Base-by-base conservation (phyloP, 768 basidiomycete species). In the Vishniacozyma victoriae region DNA sequence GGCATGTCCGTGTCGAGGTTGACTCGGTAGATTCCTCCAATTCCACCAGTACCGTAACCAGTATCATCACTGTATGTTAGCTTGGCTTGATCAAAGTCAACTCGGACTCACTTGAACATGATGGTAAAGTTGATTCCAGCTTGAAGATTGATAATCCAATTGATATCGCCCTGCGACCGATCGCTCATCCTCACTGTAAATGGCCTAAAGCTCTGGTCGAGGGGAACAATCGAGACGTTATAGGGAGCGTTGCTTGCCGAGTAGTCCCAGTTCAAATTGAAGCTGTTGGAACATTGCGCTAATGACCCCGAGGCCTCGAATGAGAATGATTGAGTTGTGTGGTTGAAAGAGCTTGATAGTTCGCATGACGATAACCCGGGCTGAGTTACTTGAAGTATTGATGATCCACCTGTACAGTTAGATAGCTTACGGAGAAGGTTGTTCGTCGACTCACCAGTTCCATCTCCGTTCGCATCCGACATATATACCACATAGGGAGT, bases 101-200 rank as follows among this genome's bases (percentile, higher is more conserved):
- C n/a, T 33, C 20, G 7, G n/a, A 67, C 65, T 64, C 48, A 67
- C 65, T 64, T 67, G 55, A 64, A 57, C 43, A 64, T 50, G 18
- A 67, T 27, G 4, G 53, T 62, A 41, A 64, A 67, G 19, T 60
- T 49, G n/a, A 54, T 48, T 7, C 62, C 60, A 4, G 49, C 44
- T 16, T 59, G 59, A 31, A 67, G 39, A 43, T 62, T 59, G 33
- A 64, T 15, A 19, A 44, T 22, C 62, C 62, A 67, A 46, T 57
- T 50, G 44, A 36, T 57, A 38, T 49, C 44, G 35, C 25, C 39
- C 1, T 35, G 48, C 36, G 41, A 35, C 1, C 20, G 41, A 1
- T 42, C 35, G 11, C 52, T 46, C 19, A 61, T 19, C 4, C 46
- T 13, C 19, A 67, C 62, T 35, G 61, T 60, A 37, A 59, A 67